phyloP scores from a whole-genome alignment of 306 rosid genomes.

The Spatholobus suberectus region DNA sequence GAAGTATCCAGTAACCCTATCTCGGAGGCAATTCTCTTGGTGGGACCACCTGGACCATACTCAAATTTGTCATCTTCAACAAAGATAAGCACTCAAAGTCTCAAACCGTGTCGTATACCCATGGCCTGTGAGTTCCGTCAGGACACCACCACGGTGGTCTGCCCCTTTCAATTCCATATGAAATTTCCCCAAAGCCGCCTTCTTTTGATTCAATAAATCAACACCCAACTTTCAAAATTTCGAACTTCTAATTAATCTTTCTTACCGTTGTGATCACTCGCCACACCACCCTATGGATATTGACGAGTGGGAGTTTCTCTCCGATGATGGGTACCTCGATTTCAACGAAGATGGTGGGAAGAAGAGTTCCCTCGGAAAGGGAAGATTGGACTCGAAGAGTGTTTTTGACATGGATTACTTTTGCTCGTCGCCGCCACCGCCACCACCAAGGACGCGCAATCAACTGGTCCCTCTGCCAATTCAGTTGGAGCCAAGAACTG shows the following conservation, averaged over 20 bases:
- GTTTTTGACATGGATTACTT: constrained; percentile 63
- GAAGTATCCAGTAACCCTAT: constrained; percentile 1
- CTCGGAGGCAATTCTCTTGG: constrained; percentile 41
- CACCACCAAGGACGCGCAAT: constrained; percentile 46
- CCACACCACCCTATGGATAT: constrained; percentile 70
- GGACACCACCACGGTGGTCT: constrained; percentile 27
- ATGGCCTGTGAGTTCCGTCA: constrained; percentile 34
- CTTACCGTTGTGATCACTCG: too few species aligned
- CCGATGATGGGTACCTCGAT: constrained; percentile 68
- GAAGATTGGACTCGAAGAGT: constrained; percentile 44
- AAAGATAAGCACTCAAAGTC: constrained; percentile 48
- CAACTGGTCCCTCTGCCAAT: constrained; percentile 53
- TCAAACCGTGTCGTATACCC: neutral
- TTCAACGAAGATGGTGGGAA: constrained; percentile 52
- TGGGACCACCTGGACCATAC: constrained; percentile 51
- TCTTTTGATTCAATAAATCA: constrained; percentile 45
- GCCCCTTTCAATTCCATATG: constrained; percentile 5
- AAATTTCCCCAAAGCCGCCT: constrained; percentile 45
- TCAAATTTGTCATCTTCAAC: constrained; percentile 41
- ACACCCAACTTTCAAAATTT: neutral
- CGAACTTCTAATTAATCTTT: neutral
- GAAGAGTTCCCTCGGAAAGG: constrained; percentile 40
- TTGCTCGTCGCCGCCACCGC: constrained; percentile 57
- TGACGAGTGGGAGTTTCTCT: constrained; percentile 86
- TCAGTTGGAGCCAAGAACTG: constrained; percentile 47